Evolutionary conservation across 2,329 filamentous ascomycete species (phyloP).

Genomic region (Fusarium staphyleae): DNA sequence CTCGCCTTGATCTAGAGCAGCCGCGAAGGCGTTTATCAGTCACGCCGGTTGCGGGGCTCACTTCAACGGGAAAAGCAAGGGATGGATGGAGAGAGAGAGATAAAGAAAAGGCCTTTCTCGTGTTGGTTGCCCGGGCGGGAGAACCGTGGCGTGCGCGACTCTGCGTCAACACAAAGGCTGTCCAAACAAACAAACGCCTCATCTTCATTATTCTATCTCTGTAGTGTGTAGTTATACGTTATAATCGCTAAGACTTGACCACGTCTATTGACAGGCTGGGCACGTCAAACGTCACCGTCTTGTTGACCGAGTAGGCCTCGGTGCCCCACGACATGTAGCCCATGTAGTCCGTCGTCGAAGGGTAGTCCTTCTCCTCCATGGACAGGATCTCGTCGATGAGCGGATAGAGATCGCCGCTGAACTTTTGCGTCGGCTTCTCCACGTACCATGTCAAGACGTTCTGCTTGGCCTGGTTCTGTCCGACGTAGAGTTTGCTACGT

Average conservation of each 20-base stretch:
- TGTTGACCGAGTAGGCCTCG: slow-evolving; percentile 54
- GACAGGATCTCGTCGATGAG: slow-evolving; percentile 52
- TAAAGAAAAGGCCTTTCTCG: background rate
- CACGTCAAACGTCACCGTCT: slow-evolving; percentile 58
- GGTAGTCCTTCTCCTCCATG: slow-evolving; percentile 46
- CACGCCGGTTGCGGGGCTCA: slow-evolving; percentile 13
- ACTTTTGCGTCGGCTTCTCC: slow-evolving; percentile 45
- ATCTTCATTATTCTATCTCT: slow-evolving; percentile 34
- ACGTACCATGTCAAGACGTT: slow-evolving; percentile 60
- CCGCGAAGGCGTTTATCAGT: slow-evolving; percentile 1
- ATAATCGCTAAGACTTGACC: slow-evolving; percentile 19
- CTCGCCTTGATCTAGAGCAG: background rate
- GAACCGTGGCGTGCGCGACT: slow-evolving; percentile 4
- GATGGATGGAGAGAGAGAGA: background rate
- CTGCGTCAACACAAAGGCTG: slow-evolving; percentile 7
- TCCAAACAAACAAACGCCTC: slow-evolving; percentile 9
- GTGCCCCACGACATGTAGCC: slow-evolving; percentile 61
- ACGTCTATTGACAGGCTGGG: slow-evolving; percentile 49
- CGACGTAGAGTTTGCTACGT: slow-evolving; percentile 52
- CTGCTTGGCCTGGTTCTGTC: slow-evolving; percentile 51
- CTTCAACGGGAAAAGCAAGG: slow-evolving; percentile 5
- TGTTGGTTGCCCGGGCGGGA: slow-evolving; percentile 5
- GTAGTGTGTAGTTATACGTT: no score
- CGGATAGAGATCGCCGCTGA: slow-evolving; percentile 56
- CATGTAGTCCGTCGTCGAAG: slow-evolving; percentile 53